Conservation (phyloP, 306 rosid species). For the Morella rubra region DNA sequence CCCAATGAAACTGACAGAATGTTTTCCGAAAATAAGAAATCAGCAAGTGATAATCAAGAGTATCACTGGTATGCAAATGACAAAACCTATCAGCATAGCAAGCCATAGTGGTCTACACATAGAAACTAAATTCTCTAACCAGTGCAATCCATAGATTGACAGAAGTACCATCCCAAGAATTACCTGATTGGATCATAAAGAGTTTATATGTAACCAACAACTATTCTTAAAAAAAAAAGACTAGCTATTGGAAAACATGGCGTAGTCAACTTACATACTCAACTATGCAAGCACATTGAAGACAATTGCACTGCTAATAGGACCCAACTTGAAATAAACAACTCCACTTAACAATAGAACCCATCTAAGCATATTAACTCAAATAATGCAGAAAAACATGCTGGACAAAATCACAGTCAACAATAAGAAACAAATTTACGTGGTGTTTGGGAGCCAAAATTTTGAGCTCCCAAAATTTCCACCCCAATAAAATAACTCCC, state of each 20-base stretch:
- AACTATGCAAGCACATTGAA: slow-evolving; percentile 5
- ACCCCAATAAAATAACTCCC: too few species aligned
- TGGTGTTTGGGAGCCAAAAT: too few species aligned
- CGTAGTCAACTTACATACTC: neutral
- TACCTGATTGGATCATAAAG: neutral
- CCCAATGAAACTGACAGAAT: neutral
- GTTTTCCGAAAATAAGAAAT: neutral
- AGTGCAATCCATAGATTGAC: neutral
- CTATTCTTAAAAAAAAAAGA: neutral
- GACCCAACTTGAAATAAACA: neutral
- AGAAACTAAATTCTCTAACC: neutral
- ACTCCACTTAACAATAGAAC: neutral
- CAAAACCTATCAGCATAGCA: neutral
- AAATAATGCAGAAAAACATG: neutral
- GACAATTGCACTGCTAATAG: neutral
- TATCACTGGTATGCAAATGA: neutral
- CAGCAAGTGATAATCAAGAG: neutral
- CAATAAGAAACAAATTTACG: neutral
- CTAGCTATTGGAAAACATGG: neutral
- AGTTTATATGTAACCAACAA: neutral
- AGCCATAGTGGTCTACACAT: neutral
- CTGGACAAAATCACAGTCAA: neutral
- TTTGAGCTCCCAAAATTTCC: too few species aligned
- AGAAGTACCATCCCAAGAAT: neutral
- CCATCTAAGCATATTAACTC: neutral